phyloP scores from a whole-genome alignment of 306 rosid species.

The Amphicarpaea edgeworthii region DNA sequence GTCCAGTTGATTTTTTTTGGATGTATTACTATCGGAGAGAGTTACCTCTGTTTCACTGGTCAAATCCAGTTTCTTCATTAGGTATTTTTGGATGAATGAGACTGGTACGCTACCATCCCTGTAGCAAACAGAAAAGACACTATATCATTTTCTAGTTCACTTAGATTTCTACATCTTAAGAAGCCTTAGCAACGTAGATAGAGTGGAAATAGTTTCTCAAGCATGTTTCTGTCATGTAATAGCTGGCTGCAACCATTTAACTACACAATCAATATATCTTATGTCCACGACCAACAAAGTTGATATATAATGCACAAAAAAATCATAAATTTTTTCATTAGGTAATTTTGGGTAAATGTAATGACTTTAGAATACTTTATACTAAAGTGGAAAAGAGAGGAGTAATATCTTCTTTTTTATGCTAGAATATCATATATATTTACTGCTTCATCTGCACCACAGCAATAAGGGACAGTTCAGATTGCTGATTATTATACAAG shows the following conservation, averaged over 20 bases:
- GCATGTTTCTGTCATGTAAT: conserved; percentile 22
- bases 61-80: conserved; percentile 80
- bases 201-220: conserved; percentile 19
- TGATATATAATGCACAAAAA: conserved; percentile 7
- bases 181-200: conserved; percentile 20
- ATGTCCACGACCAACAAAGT: background rate
- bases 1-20: conserved; percentile 22
- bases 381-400: background rate
- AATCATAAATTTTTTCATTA: conserved; percentile 48
- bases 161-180: conserved; percentile 34
- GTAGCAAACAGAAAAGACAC: conserved; percentile 43
- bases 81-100: conserved; percentile 79
- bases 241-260: conserved; percentile 14
- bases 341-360: conserved; percentile 53
- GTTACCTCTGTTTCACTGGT: conserved; percentile 80
- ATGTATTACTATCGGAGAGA: background rate
- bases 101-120: conserved; percentile 91
- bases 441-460: too few relatives aligned
- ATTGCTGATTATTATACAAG: conserved; percentile 14
- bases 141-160: conserved; percentile 27
- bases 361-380: background rate
- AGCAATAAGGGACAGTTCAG: too few relatives aligned
- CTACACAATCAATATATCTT: background rate
- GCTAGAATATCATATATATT: too few relatives aligned
- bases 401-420: background rate